Evolutionary conservation across 371 early-diverging fungal species (phyloP), one percentile per base, ranked within the genome.

Genomic region (Chytridiales sp.): DNA sequence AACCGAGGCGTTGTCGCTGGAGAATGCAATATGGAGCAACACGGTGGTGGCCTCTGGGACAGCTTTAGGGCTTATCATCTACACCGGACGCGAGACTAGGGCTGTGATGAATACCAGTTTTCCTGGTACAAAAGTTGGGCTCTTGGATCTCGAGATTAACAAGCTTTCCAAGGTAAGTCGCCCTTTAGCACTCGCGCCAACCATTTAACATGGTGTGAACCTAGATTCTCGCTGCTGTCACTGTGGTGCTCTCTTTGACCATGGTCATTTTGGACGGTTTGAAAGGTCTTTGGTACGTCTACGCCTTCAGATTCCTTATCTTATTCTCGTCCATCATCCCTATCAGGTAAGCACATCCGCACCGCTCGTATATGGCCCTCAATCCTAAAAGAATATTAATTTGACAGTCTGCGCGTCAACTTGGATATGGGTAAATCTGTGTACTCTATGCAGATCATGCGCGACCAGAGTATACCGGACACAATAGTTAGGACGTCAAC

Each of bases 21-120:
- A 98, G 47, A 99, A 99, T 71, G 95, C 94, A 29, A 67, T 99
- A 40, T 99, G 99, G 99, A 90, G 91, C 59, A 98, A 99, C 72
- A 98, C 99, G 3, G 95, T 98, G 15, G 74, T 98, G 41, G 98
- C 99, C 0, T 94, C 98, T 17, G 95, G 95, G 4, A 82, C 88
- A 24, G 94, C 88, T 1, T 72, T 97, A 44, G 97, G 96, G 4
- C 81, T 93, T 62, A 97, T 99, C 1, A 76, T 98, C 22, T 99
- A 99, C 71, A 99, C 99, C 1, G 99, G 99, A 32, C 82, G 85
- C 52, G 97, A 99, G 63, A 98, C 98, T 2, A 82, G 97, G 6
- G 94, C 99, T 9, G 93, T 95, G 13, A 92, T 98, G 93, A 99
- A 99, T 68, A 99, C 98, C 21, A 92, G 87, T 54, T 87, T 91